Conservation (phyloP, 345 rosid genomes). For the Linum tenue region DNA sequence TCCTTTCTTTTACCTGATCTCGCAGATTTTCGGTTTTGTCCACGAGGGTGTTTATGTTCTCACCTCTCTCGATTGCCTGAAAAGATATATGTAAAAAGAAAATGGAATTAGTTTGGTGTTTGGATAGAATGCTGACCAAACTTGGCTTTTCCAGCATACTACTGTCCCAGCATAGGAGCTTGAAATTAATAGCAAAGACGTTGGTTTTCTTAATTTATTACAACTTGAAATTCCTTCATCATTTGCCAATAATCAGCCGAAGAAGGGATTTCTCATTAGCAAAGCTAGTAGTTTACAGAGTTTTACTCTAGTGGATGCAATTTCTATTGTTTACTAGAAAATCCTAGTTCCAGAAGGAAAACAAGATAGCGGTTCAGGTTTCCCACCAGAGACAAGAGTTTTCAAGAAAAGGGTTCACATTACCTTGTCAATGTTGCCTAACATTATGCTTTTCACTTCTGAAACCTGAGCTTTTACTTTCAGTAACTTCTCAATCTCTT, state of each 20-base stretch:
- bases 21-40: conserved; percentile 40
- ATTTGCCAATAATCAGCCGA: neutral
- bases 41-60: conserved; percentile 51
- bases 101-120: no score
- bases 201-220: no score
- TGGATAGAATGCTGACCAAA: neutral
- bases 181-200: no score
- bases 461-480: conserved; percentile 99
- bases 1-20: neutral
- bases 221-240: neutral
- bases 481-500: conserved; percentile 83
- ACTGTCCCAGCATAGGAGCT: no score
- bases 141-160: no score
- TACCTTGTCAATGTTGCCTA: conserved; percentile 95
- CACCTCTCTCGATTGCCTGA: conserved; percentile 83
- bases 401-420: neutral
- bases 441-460: conserved; percentile 90
- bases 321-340: neutral
- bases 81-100: neutral
- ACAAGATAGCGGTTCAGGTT: neutral
- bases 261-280: neutral
- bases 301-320: neutral
- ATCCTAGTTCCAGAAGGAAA: neutral
- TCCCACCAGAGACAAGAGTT: neutral
- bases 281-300: neutral